Base-by-base conservation (phyloP, 257 asterid species). In the Solanum clarkiae region DNA sequence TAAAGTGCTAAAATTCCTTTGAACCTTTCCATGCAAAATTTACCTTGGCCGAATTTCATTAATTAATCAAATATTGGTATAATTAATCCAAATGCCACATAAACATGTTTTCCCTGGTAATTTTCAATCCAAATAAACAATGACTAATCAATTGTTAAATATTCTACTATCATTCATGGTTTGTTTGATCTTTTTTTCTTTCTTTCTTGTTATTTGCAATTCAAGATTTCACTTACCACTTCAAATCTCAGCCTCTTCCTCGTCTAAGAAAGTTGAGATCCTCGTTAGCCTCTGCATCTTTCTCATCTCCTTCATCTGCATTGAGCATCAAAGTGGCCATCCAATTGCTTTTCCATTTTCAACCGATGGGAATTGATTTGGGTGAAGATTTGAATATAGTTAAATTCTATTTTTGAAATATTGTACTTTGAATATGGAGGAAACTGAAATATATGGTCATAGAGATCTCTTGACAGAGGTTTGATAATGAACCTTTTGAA, bases 211-310 rank as follows among this genome's bases (percentile, higher is more conserved):
- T 89, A 84, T 89, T 90, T 90, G 8, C 51, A 44, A 7, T 44
- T 44, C 10, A 44, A 44, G 42, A 44, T 44, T 44, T 86, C 85
- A 86, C 66, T 85, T 85, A 86, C 89, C n/a, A 29, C 47, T 66
- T 45, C 15, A 15, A 12, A 87, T 82, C 84, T 80, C 86, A 72
- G 85, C 49, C 55, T 89, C 84, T 79, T 20, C 84, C 1, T 56
- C 84, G 40, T 60, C 70, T 11, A 15, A 84, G 51, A 16, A 93
- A 91, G 85, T 94, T 95, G 68, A 94, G 92, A 85, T 95, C 98
- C 60, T 90, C 98, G 72, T 94, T 93, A 8, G 96, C 98, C 86
- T 93, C 98, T 15, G 79, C 91, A 54, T 93, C 95, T 32, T 93
- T 92, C 29, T 89, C 92, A 20, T 66, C 49, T 8, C 11, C 49